Conservation (phyloP, 1,284 basidiomycete genomes). For the Cryptococcus maquisensis region DNA sequence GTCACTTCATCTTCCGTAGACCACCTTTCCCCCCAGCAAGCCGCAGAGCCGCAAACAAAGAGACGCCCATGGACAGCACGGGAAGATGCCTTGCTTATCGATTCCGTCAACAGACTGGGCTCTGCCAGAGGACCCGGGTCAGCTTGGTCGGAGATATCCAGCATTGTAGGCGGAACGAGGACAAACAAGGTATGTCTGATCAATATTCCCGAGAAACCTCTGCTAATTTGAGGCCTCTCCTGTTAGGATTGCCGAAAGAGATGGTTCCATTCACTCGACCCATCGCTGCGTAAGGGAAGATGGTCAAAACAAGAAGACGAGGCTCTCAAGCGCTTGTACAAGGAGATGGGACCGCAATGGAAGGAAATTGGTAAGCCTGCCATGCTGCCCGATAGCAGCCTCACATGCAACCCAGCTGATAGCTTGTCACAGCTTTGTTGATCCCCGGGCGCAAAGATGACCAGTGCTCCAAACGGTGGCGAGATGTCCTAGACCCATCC, state of each 20-base stretch:
- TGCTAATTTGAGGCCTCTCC: background rate
- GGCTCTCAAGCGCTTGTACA: slow-evolving; percentile 12
- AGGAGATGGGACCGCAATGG: slow-evolving; percentile 21
- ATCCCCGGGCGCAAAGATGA: slow-evolving; percentile 28
- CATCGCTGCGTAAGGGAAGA: slow-evolving; percentile 19
- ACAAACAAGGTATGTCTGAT: slow-evolving; percentile 20
- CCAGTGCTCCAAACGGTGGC: slow-evolving; percentile 25
- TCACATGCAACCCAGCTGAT: too few species aligned
- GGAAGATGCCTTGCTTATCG: slow-evolving; percentile 18
- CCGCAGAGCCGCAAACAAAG: background rate
- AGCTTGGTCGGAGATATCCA: slow-evolving; percentile 17
- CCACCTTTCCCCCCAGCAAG: too few species aligned
- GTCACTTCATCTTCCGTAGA: too few species aligned
- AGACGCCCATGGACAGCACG: slow-evolving; percentile 14
- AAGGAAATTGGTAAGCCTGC: slow-evolving; percentile 22
- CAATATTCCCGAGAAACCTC: background rate
- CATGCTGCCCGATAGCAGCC: background rate
- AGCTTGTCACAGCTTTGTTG: slow-evolving; percentile 8
- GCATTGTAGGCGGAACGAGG: slow-evolving; percentile 6
- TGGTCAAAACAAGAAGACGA: slow-evolving; percentile 24
- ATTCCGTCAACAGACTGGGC: slow-evolving; percentile 17
- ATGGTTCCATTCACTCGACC: slow-evolving; percentile 25
- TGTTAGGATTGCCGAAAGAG: slow-evolving; percentile 23
- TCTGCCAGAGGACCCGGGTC: slow-evolving; percentile 11
- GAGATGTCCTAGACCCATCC: slow-evolving; percentile 21